These are phyloP conservation scores for Trypanosoma cruzi DNA, from an alignment of 208 protist species.

Conservation along the genomic window DNA sequence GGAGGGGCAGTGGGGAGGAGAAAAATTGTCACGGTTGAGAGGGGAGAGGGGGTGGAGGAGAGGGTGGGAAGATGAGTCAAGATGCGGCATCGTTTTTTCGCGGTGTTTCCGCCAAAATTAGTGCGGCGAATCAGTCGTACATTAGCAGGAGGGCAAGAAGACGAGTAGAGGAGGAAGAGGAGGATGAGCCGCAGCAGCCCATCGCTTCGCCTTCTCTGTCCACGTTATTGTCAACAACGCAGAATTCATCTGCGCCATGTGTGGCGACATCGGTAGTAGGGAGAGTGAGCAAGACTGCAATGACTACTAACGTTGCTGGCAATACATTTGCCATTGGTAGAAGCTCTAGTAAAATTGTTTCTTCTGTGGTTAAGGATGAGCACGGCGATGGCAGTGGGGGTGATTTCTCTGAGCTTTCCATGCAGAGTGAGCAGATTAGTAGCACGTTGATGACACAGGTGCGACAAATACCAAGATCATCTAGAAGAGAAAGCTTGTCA, in stretches of 20 bases:
- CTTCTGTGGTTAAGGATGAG: background rate
- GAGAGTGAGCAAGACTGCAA: background rate
- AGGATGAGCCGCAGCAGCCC: slow-evolving; percentile 35
- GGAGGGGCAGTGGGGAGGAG: background rate
- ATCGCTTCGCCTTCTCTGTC: slow-evolving; percentile 1
- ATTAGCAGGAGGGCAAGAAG: background rate
- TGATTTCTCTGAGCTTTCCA: background rate
- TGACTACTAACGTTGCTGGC: background rate
- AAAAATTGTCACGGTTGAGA: background rate
- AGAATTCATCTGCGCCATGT: background rate
- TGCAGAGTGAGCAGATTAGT: slow-evolving; percentile 19
- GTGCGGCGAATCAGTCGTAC: slow-evolving; percentile 14
- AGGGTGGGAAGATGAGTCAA: slow-evolving; percentile 23
- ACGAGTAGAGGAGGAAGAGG: slow-evolving; percentile 3
- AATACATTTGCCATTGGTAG: background rate
- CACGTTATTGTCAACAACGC: background rate
- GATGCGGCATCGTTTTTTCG: slow-evolving; percentile 53
- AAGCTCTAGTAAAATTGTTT: background rate
- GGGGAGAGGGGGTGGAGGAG: background rate
- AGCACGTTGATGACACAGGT: slow-evolving; percentile 45
- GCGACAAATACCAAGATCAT: slow-evolving; percentile 9
- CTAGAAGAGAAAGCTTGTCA: background rate
- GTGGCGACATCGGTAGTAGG: too few relatives aligned
- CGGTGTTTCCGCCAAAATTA: slow-evolving; percentile 50
- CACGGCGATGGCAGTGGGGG: too few relatives aligned